phyloP scores from a whole-genome alignment of 2,329 filamentous ascomycete species.

The Fusarium sp. region DNA sequence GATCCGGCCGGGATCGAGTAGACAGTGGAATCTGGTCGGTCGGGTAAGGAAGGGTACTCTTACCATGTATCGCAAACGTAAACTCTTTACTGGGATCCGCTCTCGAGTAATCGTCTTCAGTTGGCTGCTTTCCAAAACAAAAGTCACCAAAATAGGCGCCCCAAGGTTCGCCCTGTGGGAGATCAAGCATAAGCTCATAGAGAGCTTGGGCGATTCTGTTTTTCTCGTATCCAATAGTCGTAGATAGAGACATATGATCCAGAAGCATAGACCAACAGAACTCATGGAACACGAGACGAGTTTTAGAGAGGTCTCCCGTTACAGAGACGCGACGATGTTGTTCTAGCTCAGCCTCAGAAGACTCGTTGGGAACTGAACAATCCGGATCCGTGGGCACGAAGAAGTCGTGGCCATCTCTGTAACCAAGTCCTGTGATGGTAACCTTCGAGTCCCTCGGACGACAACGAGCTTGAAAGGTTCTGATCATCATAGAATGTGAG shows the following conservation, averaged over 20 bases:
- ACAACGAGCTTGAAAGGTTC: neutral
- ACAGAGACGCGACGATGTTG: accelerated
- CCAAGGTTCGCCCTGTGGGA: neutral
- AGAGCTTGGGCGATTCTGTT: neutral
- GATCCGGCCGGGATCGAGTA: neutral
- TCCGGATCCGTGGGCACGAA: neutral
- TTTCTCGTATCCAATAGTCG: too few species aligned
- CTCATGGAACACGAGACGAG: neutral
- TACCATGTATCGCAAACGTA: neutral
- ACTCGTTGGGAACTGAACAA: neutral
- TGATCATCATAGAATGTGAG: neutral
- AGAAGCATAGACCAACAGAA: neutral
- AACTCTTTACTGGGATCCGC: neutral
- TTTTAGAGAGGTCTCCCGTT: neutral
- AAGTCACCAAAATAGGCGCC: too few species aligned
- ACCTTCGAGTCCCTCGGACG: neutral
- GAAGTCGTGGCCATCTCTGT: accelerated
- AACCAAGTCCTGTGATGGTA: neutral
- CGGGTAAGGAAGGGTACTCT: neutral
- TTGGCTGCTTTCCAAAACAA: too few species aligned
- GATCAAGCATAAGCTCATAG: neutral
- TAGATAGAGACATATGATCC: neutral
- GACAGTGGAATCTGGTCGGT: neutral
- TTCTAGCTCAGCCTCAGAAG: neutral
- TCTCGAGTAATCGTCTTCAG: neutral